Conservation (phyloP, 139 green algal genomes). For the Chlorella ohadii region DNA sequence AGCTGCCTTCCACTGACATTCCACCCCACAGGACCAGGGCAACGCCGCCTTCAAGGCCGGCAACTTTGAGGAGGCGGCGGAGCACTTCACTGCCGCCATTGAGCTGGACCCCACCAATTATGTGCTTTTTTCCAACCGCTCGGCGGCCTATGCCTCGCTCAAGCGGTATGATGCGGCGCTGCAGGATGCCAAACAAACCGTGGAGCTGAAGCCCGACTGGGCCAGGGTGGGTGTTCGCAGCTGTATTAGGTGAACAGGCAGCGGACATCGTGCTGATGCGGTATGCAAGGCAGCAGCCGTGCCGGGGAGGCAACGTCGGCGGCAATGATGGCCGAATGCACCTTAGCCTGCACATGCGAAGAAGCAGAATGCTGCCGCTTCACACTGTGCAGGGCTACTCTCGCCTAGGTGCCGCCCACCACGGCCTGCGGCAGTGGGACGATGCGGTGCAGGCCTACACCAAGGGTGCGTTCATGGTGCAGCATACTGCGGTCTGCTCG, state of each 20-base stretch:
- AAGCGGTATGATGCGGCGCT: slow-evolving; percentile 86
- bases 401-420: slow-evolving; percentile 85
- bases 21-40: slow-evolving; percentile 60
- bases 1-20: background rate
- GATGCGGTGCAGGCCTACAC: slow-evolving; percentile 85
- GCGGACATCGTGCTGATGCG: no score
- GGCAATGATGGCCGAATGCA: no score
- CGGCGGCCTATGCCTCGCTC: slow-evolving; percentile 84
- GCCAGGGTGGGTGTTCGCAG: slow-evolving; percentile 61
- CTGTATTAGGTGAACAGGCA: no score
- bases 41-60: slow-evolving; percentile 92
- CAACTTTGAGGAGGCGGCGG: slow-evolving; percentile 85
- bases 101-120: slow-evolving; percentile 89
- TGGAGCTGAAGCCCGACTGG: slow-evolving; percentile 92
- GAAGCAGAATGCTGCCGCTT: background rate
- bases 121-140: slow-evolving; percentile 96
- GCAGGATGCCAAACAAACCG: slow-evolving; percentile 83
- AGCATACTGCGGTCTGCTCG: no score
- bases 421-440: slow-evolving; percentile 74
- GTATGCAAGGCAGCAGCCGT: background rate
- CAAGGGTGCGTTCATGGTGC: slow-evolving; percentile 50
- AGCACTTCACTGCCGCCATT: slow-evolving; percentile 88
- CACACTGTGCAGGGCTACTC: slow-evolving; percentile 78
- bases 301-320: no score
- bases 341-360: no score